These are phyloP conservation scores for Allomyces macrogynus DNA, from an alignment of 192 early-diverging fungal species.

Conservation along the genomic window DNA sequence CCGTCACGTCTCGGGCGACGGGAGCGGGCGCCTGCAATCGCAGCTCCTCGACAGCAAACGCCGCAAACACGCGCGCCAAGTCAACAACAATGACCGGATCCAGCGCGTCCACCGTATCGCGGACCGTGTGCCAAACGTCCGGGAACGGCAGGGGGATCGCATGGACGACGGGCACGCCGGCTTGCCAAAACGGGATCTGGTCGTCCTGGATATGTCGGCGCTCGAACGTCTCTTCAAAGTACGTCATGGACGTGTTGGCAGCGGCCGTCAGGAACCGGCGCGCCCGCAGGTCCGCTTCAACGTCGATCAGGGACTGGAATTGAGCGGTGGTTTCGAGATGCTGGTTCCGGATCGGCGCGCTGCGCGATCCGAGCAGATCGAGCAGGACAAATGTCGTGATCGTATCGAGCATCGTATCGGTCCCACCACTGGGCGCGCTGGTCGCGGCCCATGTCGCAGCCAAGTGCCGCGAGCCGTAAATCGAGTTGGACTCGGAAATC, in stretches of 20 bases:
- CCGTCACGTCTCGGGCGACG: too few species aligned
- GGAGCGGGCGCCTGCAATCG: too few species aligned
- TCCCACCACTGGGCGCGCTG: conserved; percentile 34
- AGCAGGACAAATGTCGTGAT: conserved; percentile 76
- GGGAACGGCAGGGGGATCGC: conserved; percentile 75
- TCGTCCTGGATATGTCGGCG: conserved; percentile 33
- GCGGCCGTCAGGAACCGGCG: conserved; percentile 12
- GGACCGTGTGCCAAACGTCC: conserved; percentile 57
- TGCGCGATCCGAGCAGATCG: conserved; percentile 57
- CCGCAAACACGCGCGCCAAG: conserved; percentile 51
- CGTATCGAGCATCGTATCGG: conserved; percentile 24
- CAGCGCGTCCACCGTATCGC: conserved; percentile 54
- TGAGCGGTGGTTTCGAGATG: conserved; percentile 43
- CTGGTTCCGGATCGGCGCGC: conserved; percentile 29
- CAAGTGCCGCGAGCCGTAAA: conserved; percentile 76
- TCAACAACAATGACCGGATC: conserved; percentile 42
- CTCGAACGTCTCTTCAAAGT: conserved; percentile 24
- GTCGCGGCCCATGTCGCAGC: conserved; percentile 18
- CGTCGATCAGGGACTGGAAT: conserved; percentile 41
- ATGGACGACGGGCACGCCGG: conserved; percentile 68
- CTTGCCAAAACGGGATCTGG: conserved; percentile 62
- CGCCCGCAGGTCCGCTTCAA: conserved; percentile 40
- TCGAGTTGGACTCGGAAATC: conserved; percentile 61
- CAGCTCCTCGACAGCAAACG: conserved; percentile 43
- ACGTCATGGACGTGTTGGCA: conserved; percentile 9